Conservation (phyloP, 148 eudicot genomes). For the Arctostaphylos glauca region DNA sequence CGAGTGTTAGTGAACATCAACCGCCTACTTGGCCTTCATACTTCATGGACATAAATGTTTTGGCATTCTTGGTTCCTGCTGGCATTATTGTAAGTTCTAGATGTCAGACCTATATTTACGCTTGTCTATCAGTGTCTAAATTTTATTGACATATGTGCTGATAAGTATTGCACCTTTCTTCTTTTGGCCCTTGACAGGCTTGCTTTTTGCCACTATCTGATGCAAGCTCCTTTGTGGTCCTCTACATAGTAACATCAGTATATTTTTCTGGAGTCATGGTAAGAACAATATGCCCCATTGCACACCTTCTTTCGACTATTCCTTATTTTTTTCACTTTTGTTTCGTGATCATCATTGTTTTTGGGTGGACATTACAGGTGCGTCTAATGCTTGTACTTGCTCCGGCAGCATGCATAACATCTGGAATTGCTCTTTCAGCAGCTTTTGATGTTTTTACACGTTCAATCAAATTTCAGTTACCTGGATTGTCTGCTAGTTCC, state of each 20-base stretch:
- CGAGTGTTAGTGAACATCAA: constrained; percentile 99
- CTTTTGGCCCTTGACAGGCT: constrained; percentile 49
- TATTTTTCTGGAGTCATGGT: constrained; percentile 99
- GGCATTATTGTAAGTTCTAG: constrained; percentile 83
- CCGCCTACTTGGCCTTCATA: constrained; percentile 99
- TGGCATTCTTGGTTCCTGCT: constrained; percentile 98
- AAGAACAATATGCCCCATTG: constrained; percentile 20
- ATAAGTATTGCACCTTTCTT: constrained; percentile 16
- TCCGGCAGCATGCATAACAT: constrained; percentile 95
- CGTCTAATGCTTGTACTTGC: constrained; percentile 99
- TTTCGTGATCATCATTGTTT: background rate
- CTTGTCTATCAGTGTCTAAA: background rate
- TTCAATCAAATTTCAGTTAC: constrained; percentile 74
- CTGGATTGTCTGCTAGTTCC: constrained; percentile 35
- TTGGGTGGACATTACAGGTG: constrained; percentile 46
- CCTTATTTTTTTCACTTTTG: background rate
- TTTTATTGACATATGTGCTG: background rate
- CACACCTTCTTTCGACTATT: background rate
- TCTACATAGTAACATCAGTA: constrained; percentile 85
- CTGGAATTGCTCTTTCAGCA: constrained; percentile 97
- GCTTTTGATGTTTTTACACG: constrained; percentile 80
- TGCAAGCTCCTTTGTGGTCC: constrained; percentile 92
- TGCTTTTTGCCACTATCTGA: constrained; percentile 93
- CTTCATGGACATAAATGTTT: constrained; percentile 96
- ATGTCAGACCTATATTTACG: constrained; percentile 1